A percentile compares a stretch with the other conserved stretches of the same genome.
Evolutionary conservation across 495 filamentous ascomycete species (phyloP).

Genomic region (Penicillium samsonianum): DNA sequence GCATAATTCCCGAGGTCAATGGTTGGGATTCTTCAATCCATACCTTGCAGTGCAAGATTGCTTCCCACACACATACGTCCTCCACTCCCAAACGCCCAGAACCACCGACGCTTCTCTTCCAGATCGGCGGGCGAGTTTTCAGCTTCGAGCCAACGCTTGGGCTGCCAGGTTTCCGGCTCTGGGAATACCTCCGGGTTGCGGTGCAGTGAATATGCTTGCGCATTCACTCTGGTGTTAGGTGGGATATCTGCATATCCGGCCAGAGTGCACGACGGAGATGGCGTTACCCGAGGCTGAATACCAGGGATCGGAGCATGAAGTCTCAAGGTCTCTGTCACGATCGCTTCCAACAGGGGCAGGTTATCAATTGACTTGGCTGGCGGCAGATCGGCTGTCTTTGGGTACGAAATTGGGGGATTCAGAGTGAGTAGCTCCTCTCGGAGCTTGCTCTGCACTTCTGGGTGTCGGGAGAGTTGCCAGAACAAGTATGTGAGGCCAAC

Average conservation of each 20-base stretch:
- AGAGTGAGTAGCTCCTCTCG: conserved; percentile 62
- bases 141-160: conserved; percentile 60
- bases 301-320: conserved; percentile 75
- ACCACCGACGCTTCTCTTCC: conserved; percentile 64
- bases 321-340: conserved; percentile 74
- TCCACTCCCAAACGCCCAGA: conserved; percentile 85
- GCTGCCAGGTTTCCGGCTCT: conserved; percentile 60
- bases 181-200: conserved; percentile 63
- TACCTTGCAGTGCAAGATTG: conserved; percentile 78
- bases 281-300: conserved; percentile 73
- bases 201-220: conserved; percentile 72
- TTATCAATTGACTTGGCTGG: conserved; percentile 65
- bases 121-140: conserved; percentile 36
- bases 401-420: conserved; percentile 32
- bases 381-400: conserved; percentile 40
- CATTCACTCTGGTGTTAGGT: conserved; percentile 65
- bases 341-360: conserved; percentile 73
- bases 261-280: conserved; percentile 51
- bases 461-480: conserved; percentile 64
- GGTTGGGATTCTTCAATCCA: conserved; percentile 8
- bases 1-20: background rate
- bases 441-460: conserved; percentile 57
- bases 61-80: conserved; percentile 84
- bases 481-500: conserved; percentile 71
- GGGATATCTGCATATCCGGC: conserved; percentile 59